Base-by-base conservation (phyloP, 495 filamentous ascomycete species). In the Penicillium samsonianum region DNA sequence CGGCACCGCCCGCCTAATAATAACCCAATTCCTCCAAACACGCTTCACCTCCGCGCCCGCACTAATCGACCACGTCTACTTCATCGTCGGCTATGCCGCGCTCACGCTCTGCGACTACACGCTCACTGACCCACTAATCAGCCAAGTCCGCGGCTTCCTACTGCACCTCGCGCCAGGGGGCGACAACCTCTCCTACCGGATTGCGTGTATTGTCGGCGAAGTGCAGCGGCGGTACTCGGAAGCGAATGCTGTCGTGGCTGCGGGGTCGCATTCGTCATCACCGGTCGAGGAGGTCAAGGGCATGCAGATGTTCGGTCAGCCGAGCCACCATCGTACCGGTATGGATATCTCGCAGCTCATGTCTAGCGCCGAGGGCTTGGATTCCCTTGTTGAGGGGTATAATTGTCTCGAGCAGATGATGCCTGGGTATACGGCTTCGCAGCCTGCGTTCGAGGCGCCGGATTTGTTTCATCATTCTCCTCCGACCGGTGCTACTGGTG, bases 101-200 rank as follows among this genome's bases (percentile, higher is more conserved):
- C 60, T 76, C 4, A 74, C 73, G 8, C 66, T 76, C 12, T 76
- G 73, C 60, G 72, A 76, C 53, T 76, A 72, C 56, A 73, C 62
- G 48, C 53, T 71, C 30, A 54, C 70, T 16, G 72, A 74, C 42
- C 72, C 72, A 6, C 61, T 73, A 2, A 74, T 76, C 52, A 71
- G 65, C 31, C 70, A 74, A 59, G 67, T 72, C 7, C 73, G 73
- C 44, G 65, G 65, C 12, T 73, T 72, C 49, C 64, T 76, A 23
- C 69, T 76, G 16, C 68, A 73, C 33, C 68, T 76, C 22, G 58
- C 72, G 1, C 73, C 73, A 7, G 69, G 67, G 43, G 70, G 72
- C 33, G 66, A 76, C 26, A 72, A 76, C 46, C 64, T 76, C 20
- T 65, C 72, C 0, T 76, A 74, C 50, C 64, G 69, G 2, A 71